These are phyloP conservation scores for Beauveria medogensis DNA, from an alignment of 2,329 filamentous ascomycete genomes.

Conservation along the genomic window DNA sequence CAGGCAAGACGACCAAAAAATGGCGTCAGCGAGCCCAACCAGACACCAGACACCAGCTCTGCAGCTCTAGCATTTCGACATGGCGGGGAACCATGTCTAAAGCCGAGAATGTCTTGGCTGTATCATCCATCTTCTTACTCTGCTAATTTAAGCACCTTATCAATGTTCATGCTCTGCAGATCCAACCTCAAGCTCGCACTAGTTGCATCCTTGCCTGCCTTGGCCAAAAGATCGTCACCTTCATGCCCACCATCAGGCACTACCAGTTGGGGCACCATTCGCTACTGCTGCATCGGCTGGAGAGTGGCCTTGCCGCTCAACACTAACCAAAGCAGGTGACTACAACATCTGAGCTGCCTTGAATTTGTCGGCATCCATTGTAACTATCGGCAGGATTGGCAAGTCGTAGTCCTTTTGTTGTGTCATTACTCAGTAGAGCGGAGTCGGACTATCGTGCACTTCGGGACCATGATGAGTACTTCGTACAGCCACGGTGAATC, in stretches of 20 bases:
- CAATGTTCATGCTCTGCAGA: not conserved
- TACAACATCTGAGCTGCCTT: not conserved
- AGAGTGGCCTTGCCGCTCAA: not conserved
- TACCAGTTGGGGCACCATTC: not conserved
- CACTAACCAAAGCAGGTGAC: not conserved
- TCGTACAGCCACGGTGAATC: not conserved
- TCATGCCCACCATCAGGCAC: not conserved
- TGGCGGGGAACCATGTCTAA: slow-evolving; percentile 1
- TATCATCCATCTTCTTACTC: not conserved
- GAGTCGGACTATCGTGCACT: not conserved
- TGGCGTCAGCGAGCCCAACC: not conserved
- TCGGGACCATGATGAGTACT: not conserved
- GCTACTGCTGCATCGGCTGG: not conserved
- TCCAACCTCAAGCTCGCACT: not conserved
- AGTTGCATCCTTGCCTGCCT: not conserved
- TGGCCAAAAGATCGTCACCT: not conserved
- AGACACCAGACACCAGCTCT: not conserved
- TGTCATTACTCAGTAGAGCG: too few species aligned
- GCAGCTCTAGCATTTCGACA: not conserved
- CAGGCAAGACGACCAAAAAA: not conserved
- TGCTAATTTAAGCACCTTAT: not conserved
- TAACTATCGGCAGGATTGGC: too few species aligned
- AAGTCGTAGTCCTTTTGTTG: too few species aligned
- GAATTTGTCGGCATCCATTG: too few species aligned
- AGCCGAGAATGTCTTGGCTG: not conserved